These are phyloP conservation scores for Liquidambar formosana DNA, from an alignment of 164 flowering plant species.

Conservation along the genomic window DNA sequence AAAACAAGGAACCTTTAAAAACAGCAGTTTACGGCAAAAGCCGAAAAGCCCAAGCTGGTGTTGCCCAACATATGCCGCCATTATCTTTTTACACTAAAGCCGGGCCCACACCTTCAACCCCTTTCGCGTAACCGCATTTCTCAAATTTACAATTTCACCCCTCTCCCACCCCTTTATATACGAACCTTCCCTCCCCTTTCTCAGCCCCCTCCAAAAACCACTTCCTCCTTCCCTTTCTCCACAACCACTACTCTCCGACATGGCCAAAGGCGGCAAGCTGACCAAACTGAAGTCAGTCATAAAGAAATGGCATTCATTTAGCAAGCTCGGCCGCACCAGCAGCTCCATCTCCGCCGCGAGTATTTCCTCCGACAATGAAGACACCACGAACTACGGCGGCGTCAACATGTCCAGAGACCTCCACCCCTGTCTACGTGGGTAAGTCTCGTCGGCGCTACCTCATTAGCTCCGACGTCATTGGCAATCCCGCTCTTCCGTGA, in stretches of 20 bases:
- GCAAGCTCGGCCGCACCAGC: conserved; percentile 21
- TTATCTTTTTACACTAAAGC: no score
- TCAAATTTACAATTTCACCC: conserved; percentile 14
- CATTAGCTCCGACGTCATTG: conserved; percentile 50
- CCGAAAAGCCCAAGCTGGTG: background rate
- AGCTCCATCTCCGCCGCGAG: conserved; percentile 13
- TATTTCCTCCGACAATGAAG: conserved; percentile 16
- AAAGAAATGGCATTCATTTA: conserved; percentile 38
- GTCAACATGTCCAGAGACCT: conserved; percentile 16
- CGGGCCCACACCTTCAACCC: background rate
- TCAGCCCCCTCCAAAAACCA: conserved; percentile 5
- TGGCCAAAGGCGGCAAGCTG: conserved; percentile 36
- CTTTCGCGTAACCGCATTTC: background rate
- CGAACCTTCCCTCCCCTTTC: conserved; percentile 39
- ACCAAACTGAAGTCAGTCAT: conserved; percentile 41
- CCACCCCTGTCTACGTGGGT: conserved; percentile 60
- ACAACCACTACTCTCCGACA: background rate
- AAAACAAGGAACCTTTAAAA: background rate
- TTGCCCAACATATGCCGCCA: background rate
- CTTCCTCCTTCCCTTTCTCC: conserved; percentile 22
- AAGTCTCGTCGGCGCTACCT: conserved; percentile 77
- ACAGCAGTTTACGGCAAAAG: background rate
- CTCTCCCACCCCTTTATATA: conserved; percentile 25
- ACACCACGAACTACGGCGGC: background rate
- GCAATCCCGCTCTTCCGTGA: conserved; percentile 78